phyloP scores from a whole-genome alignment of 2,329 filamentous ascomycete genomes.

The Thelonectria olida region DNA sequence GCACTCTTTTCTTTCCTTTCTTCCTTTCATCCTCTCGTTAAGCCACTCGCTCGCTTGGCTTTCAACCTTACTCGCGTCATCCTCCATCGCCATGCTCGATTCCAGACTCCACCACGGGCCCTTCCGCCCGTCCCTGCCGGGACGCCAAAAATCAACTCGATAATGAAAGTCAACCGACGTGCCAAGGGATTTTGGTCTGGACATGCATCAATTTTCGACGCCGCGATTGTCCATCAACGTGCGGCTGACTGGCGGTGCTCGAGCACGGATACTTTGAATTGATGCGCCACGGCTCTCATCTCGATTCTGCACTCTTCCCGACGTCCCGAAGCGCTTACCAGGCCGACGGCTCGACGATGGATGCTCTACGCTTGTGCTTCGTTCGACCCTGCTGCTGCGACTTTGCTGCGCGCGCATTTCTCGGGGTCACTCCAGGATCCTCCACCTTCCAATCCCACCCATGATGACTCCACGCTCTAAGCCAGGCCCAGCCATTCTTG shows the following conservation, averaged over 20 bases:
- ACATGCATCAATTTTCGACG: background rate
- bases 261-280: conserved; percentile 4
- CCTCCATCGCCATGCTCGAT: conserved; percentile 11
- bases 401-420: conserved; percentile 21
- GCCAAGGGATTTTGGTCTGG: conserved; percentile 5
- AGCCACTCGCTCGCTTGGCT: background rate
- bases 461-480: conserved; percentile 25
- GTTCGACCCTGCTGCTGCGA: conserved; percentile 22
- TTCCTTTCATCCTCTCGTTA: too few species aligned
- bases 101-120: conserved; percentile 24
- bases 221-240: background rate
- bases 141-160: conserved; percentile 13
- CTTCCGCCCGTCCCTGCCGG: conserved; percentile 20
- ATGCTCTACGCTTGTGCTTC: conserved; percentile 8
- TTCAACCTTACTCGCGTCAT: conserved; percentile 16
- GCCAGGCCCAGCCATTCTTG: conserved; percentile 13
- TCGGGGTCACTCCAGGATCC: conserved; percentile 16
- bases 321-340: conserved; percentile 4
- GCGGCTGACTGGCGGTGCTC: background rate
- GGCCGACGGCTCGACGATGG: background rate
- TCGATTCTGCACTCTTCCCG: conserved; percentile 15
- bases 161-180: conserved; percentile 1
- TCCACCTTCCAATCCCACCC: conserved; percentile 20
- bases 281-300: background rate
- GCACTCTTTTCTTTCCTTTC: background rate